These are phyloP conservation scores for Acacia melanoxylon DNA, from an alignment of 306 rosid species.

Conservation along the genomic window DNA sequence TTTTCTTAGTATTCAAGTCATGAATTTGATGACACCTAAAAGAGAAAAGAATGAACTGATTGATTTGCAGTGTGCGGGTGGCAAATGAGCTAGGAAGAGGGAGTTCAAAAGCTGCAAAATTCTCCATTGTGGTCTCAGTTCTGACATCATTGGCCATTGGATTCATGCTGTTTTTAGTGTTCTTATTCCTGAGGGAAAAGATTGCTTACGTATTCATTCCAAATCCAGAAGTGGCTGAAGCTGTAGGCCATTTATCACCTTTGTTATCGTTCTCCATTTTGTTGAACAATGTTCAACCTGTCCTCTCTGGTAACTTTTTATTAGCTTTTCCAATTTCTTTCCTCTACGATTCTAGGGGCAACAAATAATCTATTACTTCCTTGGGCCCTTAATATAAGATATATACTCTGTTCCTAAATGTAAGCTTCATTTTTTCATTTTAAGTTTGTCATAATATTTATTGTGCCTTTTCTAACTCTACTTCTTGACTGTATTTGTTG, in stretches of 20 bases:
- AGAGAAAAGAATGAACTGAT: not conserved
- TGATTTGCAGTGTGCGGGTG: constrained; percentile 42
- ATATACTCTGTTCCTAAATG: too few relatives aligned
- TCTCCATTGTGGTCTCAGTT: constrained; percentile 28
- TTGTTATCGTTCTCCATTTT: constrained; percentile 45
- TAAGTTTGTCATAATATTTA: too few relatives aligned
- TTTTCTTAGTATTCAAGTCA: not conserved
- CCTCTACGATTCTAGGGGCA: too few relatives aligned
- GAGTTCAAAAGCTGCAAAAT: constrained; percentile 46
- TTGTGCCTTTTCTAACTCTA: too few relatives aligned
- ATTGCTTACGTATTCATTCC: constrained; percentile 44
- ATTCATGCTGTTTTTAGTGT: constrained; percentile 27
- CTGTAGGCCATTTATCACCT: constrained; percentile 39
- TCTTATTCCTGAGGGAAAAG: constrained; percentile 31
- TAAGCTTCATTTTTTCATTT: too few relatives aligned
- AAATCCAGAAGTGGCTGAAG: constrained; percentile 31
- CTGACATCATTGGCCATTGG: constrained; percentile 37
- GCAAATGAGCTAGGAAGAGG: constrained; percentile 55
- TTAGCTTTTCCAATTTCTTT: too few relatives aligned
- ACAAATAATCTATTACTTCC: too few relatives aligned
- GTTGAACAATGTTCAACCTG: constrained; percentile 53
- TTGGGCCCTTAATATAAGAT: too few relatives aligned
- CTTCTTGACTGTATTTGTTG: too few relatives aligned
- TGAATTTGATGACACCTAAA: not conserved
- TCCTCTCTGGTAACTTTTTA: constrained; percentile 41